These are phyloP conservation scores for Melanomma pulvis-pyrius DNA, from an alignment of 495 filamentous ascomycete species.

Conservation along the genomic window DNA sequence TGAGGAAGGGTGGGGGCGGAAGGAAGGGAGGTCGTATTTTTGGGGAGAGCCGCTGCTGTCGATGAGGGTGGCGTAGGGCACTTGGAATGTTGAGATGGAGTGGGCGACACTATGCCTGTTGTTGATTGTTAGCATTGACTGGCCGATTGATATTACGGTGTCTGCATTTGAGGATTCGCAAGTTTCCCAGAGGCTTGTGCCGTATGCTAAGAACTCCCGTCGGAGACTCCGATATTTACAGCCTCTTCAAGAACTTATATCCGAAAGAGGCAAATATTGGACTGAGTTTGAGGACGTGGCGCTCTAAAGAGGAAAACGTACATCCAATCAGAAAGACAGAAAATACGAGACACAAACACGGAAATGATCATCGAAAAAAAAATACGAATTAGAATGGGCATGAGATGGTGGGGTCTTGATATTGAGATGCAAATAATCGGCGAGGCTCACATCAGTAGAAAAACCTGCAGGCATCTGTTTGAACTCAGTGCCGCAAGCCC, in stretches of 20 bases:
- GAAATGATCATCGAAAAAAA: neutral
- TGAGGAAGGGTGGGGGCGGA: constrained; percentile 24
- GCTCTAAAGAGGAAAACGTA: neutral
- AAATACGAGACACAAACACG: neutral
- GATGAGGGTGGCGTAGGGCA: constrained; percentile 28
- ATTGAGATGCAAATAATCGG: constrained; percentile 7
- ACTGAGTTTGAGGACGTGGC: too few species aligned
- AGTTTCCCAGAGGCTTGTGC: too few species aligned
- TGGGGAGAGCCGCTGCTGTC: constrained; percentile 26
- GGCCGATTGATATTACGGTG: neutral
- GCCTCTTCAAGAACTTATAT: neutral
- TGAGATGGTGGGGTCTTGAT: constrained; percentile 10
- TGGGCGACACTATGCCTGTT: constrained; percentile 35
- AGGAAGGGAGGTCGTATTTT: constrained; percentile 28
- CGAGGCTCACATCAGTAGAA: constrained; percentile 39
- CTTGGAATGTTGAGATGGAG: constrained; percentile 30
- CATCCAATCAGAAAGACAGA: neutral
- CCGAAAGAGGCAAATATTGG: neutral
- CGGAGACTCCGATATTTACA: neutral
- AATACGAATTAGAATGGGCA: neutral
- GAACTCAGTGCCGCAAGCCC: constrained; percentile 32
- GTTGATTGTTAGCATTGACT: neutral
- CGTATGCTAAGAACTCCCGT: too few species aligned
- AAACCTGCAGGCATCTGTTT: constrained; percentile 39
- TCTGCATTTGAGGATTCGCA: neutral